phyloP scores from a whole-genome alignment of 2,329 filamentous ascomycete species.

The Phialemoniopsis sp. region DNA sequence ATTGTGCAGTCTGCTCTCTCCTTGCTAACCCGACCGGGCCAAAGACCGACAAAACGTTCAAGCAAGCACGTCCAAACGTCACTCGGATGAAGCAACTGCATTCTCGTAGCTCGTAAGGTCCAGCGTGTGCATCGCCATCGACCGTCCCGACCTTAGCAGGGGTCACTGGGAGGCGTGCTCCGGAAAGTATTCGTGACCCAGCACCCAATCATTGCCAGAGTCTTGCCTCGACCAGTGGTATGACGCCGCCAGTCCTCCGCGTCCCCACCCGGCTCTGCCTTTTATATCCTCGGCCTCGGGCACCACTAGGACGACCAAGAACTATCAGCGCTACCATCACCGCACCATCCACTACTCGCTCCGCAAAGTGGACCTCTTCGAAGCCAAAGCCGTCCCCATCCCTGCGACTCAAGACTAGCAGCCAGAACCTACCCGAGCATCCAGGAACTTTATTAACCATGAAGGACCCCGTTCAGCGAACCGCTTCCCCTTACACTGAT shows the following conservation, averaged over 20 bases:
- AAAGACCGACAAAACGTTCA: too few relatives aligned
- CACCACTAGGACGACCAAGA: constrained; percentile 3
- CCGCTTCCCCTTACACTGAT: constrained; percentile 38
- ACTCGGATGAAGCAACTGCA: too few relatives aligned
- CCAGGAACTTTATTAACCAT: constrained; percentile 19
- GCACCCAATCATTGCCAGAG: constrained; percentile 6
- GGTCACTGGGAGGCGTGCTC: constrained; percentile 4
- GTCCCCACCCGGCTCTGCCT: constrained; percentile 5
- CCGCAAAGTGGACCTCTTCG: constrained; percentile 1
- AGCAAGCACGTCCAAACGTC: too few relatives aligned
- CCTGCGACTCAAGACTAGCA: constrained; percentile 1
- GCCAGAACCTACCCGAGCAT: constrained; percentile 1
- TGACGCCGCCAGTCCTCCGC: constrained; percentile 2
- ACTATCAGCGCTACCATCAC: constrained; percentile 4
- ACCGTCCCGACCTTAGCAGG: constrained; percentile 5
- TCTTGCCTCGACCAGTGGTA: constrained; percentile 6
- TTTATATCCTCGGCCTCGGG: constrained; percentile 10
- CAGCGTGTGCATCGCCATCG: constrained; percentile 1
- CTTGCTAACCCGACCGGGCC: too few relatives aligned
- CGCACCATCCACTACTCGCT: constrained; percentile 1
- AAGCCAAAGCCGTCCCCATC: constrained; percentile 1
- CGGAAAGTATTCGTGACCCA: constrained; percentile 9
- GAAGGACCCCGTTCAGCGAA: constrained; percentile 35
- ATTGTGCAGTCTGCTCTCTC: too few relatives aligned
- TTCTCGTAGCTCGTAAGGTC: too few relatives aligned